Evolutionary conservation across 768 basidiomycete genomes (phyloP), one percentile per base, ranked within the genome.

Genomic region (Termitomyces sp.): DNA sequence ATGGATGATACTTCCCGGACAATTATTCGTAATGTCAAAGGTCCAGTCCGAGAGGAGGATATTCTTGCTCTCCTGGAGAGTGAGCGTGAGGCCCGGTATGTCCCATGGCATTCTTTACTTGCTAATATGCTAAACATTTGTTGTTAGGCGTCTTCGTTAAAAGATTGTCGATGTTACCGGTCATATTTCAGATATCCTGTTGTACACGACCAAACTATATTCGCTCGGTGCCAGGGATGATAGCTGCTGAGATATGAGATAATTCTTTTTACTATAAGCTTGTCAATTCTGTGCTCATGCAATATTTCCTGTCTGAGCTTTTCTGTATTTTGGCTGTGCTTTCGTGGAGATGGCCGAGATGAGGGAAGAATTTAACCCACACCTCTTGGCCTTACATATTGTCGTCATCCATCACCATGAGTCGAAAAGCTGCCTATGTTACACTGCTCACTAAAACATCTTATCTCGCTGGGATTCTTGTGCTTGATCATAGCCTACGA

Each of bases 11-110:
- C 91, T 56, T 85, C 87, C 64, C 90, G 96, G 68, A 89, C 92
- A 64, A 97, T 99, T 75, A 96, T 98, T 76, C 92, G 96, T 54
- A 99, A 99, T 79, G 96, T 98, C 65, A 98, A 98, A 77, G 97
- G 97, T 0, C 96, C 97, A 60, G 95, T 98, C 59, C 80, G 92
- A 62, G 90, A 94, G 76, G 85, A 94, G 74, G 97, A 99, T 73
- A 97, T 98, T 70, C 82, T 99, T 61, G 94, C 95, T 65, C 80
- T 99, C 64, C 80, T 98, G 70, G 97, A 99, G 82, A 90, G 90
- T 73, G 97, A 99, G 78, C 92, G 97, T 77, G 97, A 99, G 81
- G 97, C 97, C 68, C 92, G 97, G 97, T 97, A 69, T 68, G 93
- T 85, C 40, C 9, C 28, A 14, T 12, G 2, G 10, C 38, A 13